Base-by-base conservation (phyloP, 345 rosid genomes). In the Arabis hirsuta region DNA sequence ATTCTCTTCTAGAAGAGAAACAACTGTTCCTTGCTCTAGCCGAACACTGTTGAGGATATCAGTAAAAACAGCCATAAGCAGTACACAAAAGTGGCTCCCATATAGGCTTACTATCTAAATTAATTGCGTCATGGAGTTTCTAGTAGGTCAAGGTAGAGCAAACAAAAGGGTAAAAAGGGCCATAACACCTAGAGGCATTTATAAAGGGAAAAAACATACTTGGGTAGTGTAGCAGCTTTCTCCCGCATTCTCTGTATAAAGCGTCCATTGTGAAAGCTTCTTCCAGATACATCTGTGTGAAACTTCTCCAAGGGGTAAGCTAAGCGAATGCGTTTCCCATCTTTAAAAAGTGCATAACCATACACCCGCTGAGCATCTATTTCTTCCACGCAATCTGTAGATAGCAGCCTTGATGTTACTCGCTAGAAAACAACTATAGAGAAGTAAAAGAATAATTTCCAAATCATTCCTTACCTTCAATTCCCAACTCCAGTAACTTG, bases 11-110 rank as follows among this genome's bases (percentile, higher is more conserved):
- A 84, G 74, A 61, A 88, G 85, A 51, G 95, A 86, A 65, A 83
- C 76, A 58, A 86, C 95, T 3, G 89, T 79, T 72, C 97, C 97
- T 85, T 90, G 92, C 62, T 85, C 92, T 73, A 90, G 62, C 56
- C 53, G 71, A 29, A 90, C 90, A 79, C 97, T 90, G 67, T 16
- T 48, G 27, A 24, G 27, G 36, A 56, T 2, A 76, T 11, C 42
- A 60, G 39, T 56, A 11, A 39, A 69, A 24, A 58, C 11, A 65
- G 5, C 32, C 53, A 65, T 54, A 53, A 77, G 32, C 19, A 59
- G 7, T 29, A 31, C 24, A 27, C 36, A 42, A 62, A 12, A 54
- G 26, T 14, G 31, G 55, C 67, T 67, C 12, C 61, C 12, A 59
- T 19, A 31, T 11, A 74, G 10, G 12, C 59, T 1, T 57, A 64